A percentile compares a stretch with the other conserved stretches of the same genome.
Evolutionary conservation across 345 rosid genomes (phyloP).

Genomic region (Populus simonii): DNA sequence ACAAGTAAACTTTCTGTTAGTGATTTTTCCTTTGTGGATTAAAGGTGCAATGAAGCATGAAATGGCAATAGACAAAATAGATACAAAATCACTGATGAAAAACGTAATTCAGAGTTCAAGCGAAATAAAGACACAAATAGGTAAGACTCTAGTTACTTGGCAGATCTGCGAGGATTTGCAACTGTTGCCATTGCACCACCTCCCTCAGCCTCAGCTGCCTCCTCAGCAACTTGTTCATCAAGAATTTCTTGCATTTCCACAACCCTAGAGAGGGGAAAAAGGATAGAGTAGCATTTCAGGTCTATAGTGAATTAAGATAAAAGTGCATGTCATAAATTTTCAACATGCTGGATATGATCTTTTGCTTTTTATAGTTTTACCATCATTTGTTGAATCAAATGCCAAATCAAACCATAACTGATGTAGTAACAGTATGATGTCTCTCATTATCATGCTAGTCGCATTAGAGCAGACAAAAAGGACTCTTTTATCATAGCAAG

Average conservation of each 20-base stretch:
- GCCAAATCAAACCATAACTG: neutral
- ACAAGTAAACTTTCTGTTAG: constrained; percentile 6
- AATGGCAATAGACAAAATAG: neutral
- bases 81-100: neutral
- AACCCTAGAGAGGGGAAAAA: constrained; percentile 50
- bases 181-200: constrained; percentile 85
- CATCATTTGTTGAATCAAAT: neutral
- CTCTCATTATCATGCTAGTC: neutral
- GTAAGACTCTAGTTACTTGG: constrained; percentile 50
- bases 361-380: neutral
- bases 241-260: constrained; percentile 99
- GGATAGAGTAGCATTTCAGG: neutral
- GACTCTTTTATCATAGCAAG: neutral
- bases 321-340: neutral
- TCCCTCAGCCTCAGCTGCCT: constrained; percentile 99
- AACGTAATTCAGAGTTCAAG: neutral
- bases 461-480: neutral
- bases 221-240: constrained; percentile 96
- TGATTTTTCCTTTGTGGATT: neutral
- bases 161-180: constrained; percentile 87
- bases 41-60: neutral
- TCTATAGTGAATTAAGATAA: neutral
- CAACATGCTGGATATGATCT: neutral
- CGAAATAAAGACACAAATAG: constrained; percentile 1
- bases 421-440: neutral